Base-by-base conservation (phyloP, 2,329 filamentous ascomycete species). In the Colletotrichum theobromicola region DNA sequence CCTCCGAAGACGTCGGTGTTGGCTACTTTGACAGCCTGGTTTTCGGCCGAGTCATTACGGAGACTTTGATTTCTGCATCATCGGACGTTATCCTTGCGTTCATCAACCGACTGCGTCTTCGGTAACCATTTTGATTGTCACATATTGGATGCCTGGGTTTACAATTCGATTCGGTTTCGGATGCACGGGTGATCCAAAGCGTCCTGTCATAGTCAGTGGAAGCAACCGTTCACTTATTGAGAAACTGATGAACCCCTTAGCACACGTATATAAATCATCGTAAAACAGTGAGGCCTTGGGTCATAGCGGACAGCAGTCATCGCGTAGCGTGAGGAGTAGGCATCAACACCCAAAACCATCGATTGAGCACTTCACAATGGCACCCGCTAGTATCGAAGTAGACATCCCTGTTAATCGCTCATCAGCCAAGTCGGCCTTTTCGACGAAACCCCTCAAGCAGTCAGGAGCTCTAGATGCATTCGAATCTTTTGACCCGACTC, bases 401-500 rank as follows among this genome's bases (percentile, higher is more conserved):
- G 74, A 77, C 5, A 37, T 69, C 28, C 72, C 76, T 5, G 37
- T 24, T 8, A 50, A 28, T 15, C 26, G 10, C 10, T 46, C 42
- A 4, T 9, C 16, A 13, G 42, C 74, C 37, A 78, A 77, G 58
- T 66, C 67, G 12, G 18, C 58, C 12, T 76, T 75, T 5, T 75
- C 75, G 24, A 73, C 69, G 1, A 77, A 80, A 72, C 86, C 86
- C 1, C 79, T 88, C 4, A 84, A 85, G 80, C 81, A 85, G 4
- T 86, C 84, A 5, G 87, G 87, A 4, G 84, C 79, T 4, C 82
- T 89, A 0, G 85, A 90, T 42, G 67, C 82, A 8, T 89, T 86
- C 73, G 83, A 88, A 72, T 84, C 84, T 10, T 88, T 89, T 72
- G 89, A 91, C 55, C 81, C 87, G 12, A 91, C 90, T 1, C 90